These are phyloP conservation scores for Aspergillus sp. DNA, from an alignment of 2,329 filamentous ascomycete genomes.

Conservation along the genomic window DNA sequence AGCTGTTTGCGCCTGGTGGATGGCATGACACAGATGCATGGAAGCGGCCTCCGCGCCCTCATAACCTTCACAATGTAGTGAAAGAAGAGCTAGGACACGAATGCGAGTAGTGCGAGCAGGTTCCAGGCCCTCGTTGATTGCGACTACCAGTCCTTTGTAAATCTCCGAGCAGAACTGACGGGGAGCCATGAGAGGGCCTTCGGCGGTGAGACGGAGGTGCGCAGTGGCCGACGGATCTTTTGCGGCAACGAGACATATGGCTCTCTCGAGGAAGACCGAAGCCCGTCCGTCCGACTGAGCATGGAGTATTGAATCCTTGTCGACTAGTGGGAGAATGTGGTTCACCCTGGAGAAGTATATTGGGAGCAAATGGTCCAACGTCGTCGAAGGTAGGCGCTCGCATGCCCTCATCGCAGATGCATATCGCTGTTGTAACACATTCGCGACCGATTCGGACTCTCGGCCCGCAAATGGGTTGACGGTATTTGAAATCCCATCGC, in stretches of 20 bases:
- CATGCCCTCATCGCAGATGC: slow-evolving; percentile 26
- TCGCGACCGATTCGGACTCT: slow-evolving; percentile 11
- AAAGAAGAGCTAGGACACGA: slow-evolving; percentile 39
- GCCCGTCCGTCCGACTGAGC: slow-evolving; percentile 23
- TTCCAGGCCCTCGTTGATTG: slow-evolving; percentile 39
- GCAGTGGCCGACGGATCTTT: slow-evolving; percentile 34
- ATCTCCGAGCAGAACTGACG: slow-evolving; percentile 39
- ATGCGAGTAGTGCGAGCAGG: slow-evolving; percentile 37
- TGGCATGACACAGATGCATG: slow-evolving; percentile 39
- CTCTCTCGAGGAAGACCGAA: slow-evolving; percentile 38
- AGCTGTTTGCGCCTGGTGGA: slow-evolving; percentile 41
- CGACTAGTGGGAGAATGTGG: slow-evolving; percentile 37
- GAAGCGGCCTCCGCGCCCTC: slow-evolving; percentile 42
- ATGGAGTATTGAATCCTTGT: slow-evolving; percentile 25
- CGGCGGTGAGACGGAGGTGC: slow-evolving; percentile 30
- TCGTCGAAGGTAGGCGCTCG: slow-evolving; percentile 30
- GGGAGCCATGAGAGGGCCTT: slow-evolving; percentile 30
- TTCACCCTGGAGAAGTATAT: slow-evolving; percentile 40
- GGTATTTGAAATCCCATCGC: not conserved
- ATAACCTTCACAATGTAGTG: slow-evolving; percentile 41
- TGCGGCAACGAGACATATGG: slow-evolving; percentile 41
- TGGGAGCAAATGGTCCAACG: slow-evolving; percentile 29
- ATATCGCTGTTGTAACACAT: slow-evolving; percentile 25
- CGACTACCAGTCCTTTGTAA: slow-evolving; percentile 35
- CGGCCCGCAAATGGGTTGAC: slow-evolving; percentile 2